These are phyloP conservation scores for Crassisporium funariophilum DNA, from an alignment of 768 basidiomycete genomes.

Conservation along the genomic window DNA sequence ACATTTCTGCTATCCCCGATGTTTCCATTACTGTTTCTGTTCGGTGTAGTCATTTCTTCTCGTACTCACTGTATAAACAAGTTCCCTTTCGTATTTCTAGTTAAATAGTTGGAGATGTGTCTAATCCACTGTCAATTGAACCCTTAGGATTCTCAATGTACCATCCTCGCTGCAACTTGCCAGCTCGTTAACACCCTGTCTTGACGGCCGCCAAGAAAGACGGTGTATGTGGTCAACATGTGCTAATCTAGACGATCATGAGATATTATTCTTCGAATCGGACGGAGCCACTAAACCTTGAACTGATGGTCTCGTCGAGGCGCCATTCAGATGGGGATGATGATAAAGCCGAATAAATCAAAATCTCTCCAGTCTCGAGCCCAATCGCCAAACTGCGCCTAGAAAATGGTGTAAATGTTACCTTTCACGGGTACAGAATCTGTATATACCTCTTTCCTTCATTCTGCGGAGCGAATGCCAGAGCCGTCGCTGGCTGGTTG, in stretches of 20 bases:
- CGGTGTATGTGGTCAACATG: conserved; percentile 82
- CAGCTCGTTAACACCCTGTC: conserved; percentile 46
- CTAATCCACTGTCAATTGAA: conserved; percentile 56
- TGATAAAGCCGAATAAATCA: conserved; percentile 51
- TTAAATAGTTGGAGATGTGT: conserved; percentile 42
- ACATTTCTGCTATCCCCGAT: conserved; percentile 38
- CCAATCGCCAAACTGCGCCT: conserved; percentile 77
- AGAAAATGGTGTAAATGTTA: conserved; percentile 4
- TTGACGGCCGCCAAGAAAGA: conserved; percentile 73
- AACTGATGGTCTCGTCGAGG: conserved; percentile 44
- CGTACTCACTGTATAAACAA: conserved; percentile 71
- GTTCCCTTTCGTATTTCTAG: conserved; percentile 41
- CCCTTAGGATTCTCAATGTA: conserved; percentile 75
- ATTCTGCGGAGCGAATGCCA: conserved; percentile 52
- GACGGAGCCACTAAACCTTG: conserved; percentile 43
- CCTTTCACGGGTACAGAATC: neutral
- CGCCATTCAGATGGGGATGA: conserved; percentile 46
- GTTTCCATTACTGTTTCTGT: conserved; percentile 66
- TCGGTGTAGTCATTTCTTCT: conserved; percentile 44
- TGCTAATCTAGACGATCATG: conserved; percentile 50
- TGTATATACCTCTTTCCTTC: conserved; percentile 39
- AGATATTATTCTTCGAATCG: neutral
- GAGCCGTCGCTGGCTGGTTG: conserved; percentile 79
- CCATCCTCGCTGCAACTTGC: conserved; percentile 94
- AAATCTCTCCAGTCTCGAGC: conserved; percentile 77